Evolutionary conservation across 2,329 filamentous ascomycete species (phyloP), one percentile per base, ranked within the genome.

Genomic region (Fusarium humuli): DNA sequence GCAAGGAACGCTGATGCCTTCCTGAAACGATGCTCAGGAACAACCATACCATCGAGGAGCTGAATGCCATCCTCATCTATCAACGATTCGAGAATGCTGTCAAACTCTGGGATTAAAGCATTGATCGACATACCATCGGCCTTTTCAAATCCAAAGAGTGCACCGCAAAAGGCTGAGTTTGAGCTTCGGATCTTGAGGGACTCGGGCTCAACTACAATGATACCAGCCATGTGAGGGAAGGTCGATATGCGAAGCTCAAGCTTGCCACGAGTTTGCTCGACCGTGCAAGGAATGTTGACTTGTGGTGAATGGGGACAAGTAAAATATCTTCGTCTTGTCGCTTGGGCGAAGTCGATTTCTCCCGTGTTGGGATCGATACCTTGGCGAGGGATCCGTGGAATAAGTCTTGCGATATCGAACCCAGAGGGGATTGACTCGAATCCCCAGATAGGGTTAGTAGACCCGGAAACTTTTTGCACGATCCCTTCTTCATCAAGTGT

Each of bases 151-250:
- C 96, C 96, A 78, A 99, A 99, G 5, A 99, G 85, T 1, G 94
- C 94, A 9, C 93, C 92, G 10, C 93, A 97, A 77, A 99, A 98
- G 22, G 97, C 95, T 5, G 94, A 93, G 79, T 99, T 99, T 11
- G 94, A 96, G 81, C 94, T 98, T 77, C 92, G 92, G 74, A 99
- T 92, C 52, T 89, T 88, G 69, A 98, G 85, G 1, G 87, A 90
- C 30, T 89, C 83, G 3, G 95, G 91, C n/a, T 92, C 91, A 14
- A 99, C 85, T 11, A 99, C 94, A 76, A 99, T 90, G 75, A 99
- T 98, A 50, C 96, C 96, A 58, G 96, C 96, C 80, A 99, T 98
- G 77, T 99, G 95, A 18, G 96, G 96, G 71, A 98, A 97, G 77
- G 94, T 97, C 18, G 95, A 97, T 45, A 99, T 88, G 54, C 93